Evolutionary conservation across 2,329 filamentous ascomycete species (phyloP).

Genomic region (Polychaeton citri): DNA sequence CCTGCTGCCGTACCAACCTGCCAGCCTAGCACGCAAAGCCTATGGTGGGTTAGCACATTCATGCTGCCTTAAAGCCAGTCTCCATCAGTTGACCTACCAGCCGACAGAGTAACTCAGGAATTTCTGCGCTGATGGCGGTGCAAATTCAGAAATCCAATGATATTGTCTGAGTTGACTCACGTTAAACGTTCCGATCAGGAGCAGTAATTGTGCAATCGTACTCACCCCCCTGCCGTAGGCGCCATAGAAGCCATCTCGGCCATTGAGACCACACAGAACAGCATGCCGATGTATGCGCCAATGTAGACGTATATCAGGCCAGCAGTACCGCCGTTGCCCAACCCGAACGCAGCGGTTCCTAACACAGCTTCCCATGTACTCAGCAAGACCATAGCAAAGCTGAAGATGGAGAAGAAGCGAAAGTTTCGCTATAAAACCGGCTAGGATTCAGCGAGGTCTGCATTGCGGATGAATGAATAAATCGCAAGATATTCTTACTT

Average conservation of each 20-base stretch:
- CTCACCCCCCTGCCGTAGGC: constrained; percentile 20
- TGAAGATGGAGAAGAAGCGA: neutral
- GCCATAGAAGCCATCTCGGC: constrained; percentile 23
- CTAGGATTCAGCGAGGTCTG: too few relatives aligned
- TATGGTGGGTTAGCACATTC: too few relatives aligned
- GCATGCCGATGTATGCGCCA: constrained; percentile 26
- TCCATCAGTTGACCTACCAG: too few relatives aligned
- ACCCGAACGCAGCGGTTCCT: neutral
- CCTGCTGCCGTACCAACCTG: constrained; percentile 3
- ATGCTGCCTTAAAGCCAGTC: too few relatives aligned
- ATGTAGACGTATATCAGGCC: constrained; percentile 39
- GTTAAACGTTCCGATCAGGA: neutral
- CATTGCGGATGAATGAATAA: too few relatives aligned
- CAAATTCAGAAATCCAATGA: constrained; percentile 15
- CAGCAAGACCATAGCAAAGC: neutral
- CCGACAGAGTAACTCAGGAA: constrained; percentile 6
- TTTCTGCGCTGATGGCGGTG: constrained; percentile 11
- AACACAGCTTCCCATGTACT: neutral
- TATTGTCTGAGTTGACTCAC: constrained; percentile 1
- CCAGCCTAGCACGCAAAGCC: constrained; percentile 7
- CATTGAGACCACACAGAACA: constrained; percentile 16
- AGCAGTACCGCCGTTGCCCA: constrained; percentile 34
- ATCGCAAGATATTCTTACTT: too few relatives aligned
- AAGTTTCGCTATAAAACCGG: neutral
- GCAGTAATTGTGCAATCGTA: neutral